Percentiles rank a stretch among this genome's conserved stretches.
These are phyloP conservation scores for Laguncularia racemosa DNA, from an alignment of 345 rosid genomes.

Conservation along the genomic window DNA sequence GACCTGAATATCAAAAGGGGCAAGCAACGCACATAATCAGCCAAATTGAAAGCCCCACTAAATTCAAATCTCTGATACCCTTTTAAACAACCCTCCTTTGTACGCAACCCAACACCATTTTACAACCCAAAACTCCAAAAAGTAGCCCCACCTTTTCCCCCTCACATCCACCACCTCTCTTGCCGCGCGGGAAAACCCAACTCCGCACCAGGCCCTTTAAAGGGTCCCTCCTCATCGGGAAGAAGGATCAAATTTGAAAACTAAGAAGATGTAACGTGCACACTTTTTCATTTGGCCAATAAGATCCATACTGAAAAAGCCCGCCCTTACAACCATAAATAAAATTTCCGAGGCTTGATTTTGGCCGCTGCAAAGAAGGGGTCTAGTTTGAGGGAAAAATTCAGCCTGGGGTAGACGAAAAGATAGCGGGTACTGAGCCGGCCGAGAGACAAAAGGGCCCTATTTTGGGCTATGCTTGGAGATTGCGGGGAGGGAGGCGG, in stretches of 20 bases:
- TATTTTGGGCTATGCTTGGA: constrained; percentile 25
- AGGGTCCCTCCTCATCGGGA: constrained; percentile 25
- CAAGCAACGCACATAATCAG: no score
- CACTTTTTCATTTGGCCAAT: constrained; percentile 36
- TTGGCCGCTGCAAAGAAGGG: constrained; percentile 30
- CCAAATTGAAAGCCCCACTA: no score
- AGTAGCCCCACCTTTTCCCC: no score
- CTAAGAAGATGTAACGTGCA: constrained; percentile 36
- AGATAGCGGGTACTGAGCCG: constrained; percentile 22
- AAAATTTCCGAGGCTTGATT: constrained; percentile 15
- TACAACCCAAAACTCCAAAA: no score
- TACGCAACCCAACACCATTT: no score
- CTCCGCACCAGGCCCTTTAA: constrained; percentile 15
- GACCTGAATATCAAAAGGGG: no score
- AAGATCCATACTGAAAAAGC: constrained; percentile 23
- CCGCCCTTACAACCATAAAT: constrained; percentile 13
- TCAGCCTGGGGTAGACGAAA: constrained; percentile 41
- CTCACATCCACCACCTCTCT: no score
- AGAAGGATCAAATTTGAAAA: constrained; percentile 24
- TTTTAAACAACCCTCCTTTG: no score
- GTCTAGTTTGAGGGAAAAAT: constrained; percentile 32
- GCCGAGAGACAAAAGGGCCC: constrained; percentile 33
- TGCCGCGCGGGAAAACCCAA: no score
- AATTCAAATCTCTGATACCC: no score
- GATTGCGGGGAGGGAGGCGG: constrained; percentile 25